Base-by-base conservation (phyloP, 768 basidiomycete genomes). In the Phylloporus scabripes region DNA sequence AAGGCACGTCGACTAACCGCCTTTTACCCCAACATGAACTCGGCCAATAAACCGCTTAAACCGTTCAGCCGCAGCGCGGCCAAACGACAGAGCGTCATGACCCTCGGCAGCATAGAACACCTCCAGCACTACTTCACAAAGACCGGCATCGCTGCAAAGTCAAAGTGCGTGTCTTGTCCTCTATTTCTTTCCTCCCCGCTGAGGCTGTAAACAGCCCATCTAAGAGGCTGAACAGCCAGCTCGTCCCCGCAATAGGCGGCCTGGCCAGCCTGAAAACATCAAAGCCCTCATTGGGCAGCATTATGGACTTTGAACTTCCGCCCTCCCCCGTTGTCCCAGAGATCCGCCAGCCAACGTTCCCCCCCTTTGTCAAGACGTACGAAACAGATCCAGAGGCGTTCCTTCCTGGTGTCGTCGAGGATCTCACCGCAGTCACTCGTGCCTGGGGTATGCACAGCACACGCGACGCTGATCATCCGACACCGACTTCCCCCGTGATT, bases 61-160 rank as follows among this genome's bases (percentile, higher is more conserved):
- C 87, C 90, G 2, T 94, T 93, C 75, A 88, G 87, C 58, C 74
- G 87, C 54, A 91, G 87, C 52, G 94, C 94, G 0, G 90, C 91
- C 4, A 95, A 93, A 70, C 81, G 94, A 37, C 89, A 92, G 66
- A 92, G 88, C 58, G 93, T 97, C 17, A 87, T 94, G 82, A 82
- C 91, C 0, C 70, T 97, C 15, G 93, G 93, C n/a, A 92, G 90
- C 63, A 97, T 97, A 57, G 88, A 95, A 63, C 90, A 96, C 64
- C 78, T 97, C 36, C 94, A 97, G 68, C 85, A 93, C 60, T 94
- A 93, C 64, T 97, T 94, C 60, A 90, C 88, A 7, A 92, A 92
- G 76, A 82, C 87, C 0, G 90, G 90, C 2, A 77, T 92, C 47
- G 77, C 76, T 21, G 75, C 85, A 29, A 81, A 83, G 72, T 77